A percentile compares a stretch with the other conserved stretches of the same genome.
Conservation (phyloP, 345 rosid genomes). For the Chamaenerion angustifolium region DNA sequence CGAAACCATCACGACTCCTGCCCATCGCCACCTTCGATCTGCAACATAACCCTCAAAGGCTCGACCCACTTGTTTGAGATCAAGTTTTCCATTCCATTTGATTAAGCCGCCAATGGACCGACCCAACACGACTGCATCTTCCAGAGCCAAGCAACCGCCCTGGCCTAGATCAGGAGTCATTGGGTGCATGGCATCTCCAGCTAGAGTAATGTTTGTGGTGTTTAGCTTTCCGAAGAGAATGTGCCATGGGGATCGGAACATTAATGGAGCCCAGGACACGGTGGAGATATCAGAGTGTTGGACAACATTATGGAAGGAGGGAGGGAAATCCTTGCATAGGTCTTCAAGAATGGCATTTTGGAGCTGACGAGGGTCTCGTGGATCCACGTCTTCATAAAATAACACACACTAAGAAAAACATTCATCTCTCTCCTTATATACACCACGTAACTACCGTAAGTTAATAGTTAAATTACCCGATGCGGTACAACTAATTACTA, state of each 20-base stretch:
- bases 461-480: too few species aligned
- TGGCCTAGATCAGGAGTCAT: conserved; percentile 35
- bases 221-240: conserved; percentile 17
- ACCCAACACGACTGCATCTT: conserved; percentile 26
- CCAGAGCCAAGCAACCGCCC: conserved; percentile 23
- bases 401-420: too few species aligned
- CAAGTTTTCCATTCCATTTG: conserved; percentile 1
- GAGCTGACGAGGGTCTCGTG: conserved; percentile 9
- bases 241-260: conserved; percentile 23
- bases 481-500: too few species aligned
- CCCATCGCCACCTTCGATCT: conserved; percentile 22
- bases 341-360: conserved; percentile 13
- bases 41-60: conserved; percentile 8
- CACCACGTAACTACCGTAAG: too few species aligned
- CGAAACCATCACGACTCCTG: conserved; percentile 12
- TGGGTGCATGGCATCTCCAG: conserved; percentile 38
- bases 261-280: conserved; percentile 18
- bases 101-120: conserved; percentile 18
- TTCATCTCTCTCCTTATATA: too few species aligned
- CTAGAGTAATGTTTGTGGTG: conserved; percentile 23
- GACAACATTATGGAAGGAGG: conserved; percentile 12
- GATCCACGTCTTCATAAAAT: conserved; percentile 2
- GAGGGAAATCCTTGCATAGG: conserved; percentile 14
- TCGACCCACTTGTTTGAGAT: not conserved
- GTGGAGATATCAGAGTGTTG: conserved; percentile 14